Conservation (phyloP, 495 filamentous ascomycete genomes). For the Friedmanniomyces simplex region DNA sequence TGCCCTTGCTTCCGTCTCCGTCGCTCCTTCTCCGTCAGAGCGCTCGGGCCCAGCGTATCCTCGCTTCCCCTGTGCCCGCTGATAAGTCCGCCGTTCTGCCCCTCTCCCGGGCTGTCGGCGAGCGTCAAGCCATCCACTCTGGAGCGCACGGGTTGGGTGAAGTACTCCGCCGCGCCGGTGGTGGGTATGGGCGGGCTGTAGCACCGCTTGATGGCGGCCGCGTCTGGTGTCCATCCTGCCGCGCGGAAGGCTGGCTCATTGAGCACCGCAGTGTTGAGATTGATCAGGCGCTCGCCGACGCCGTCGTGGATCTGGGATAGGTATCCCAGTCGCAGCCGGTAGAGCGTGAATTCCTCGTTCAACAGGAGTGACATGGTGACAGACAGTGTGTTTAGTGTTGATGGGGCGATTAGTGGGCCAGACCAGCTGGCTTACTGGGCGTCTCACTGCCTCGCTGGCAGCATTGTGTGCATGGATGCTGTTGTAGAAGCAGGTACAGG, state of each 20-base stretch:
- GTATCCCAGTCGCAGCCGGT: slow-evolving; percentile 86
- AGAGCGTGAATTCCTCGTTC: slow-evolving; percentile 92
- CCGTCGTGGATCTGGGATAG: slow-evolving; percentile 86
- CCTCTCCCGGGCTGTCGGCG: slow-evolving; percentile 58
- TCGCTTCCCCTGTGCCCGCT: slow-evolving; percentile 60
- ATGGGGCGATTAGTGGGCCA: too few species aligned
- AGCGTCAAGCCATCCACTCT: slow-evolving; percentile 40
- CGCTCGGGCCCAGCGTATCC: slow-evolving; percentile 60
- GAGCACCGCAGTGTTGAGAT: slow-evolving; percentile 77
- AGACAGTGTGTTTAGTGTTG: background rate
- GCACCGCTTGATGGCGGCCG: slow-evolving; percentile 71
- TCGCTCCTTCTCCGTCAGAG: slow-evolving; percentile 33
- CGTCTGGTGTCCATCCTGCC: slow-evolving; percentile 78
- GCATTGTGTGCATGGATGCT: background rate
- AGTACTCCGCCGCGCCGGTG: slow-evolving; percentile 55
- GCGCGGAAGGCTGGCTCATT: slow-evolving; percentile 93
- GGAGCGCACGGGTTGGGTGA: slow-evolving; percentile 27
- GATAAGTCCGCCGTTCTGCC: slow-evolving; percentile 72
- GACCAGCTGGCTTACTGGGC: background rate
- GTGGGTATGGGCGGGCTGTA: slow-evolving; percentile 96
- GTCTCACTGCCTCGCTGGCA: background rate
- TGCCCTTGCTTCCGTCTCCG: slow-evolving; percentile 40
- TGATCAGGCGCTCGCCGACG: slow-evolving; percentile 90
- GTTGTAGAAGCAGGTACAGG: background rate
- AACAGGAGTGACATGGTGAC: slow-evolving; percentile 78